Base-by-base conservation (phyloP, 257 asterid species). In the Primulina eburnea region DNA sequence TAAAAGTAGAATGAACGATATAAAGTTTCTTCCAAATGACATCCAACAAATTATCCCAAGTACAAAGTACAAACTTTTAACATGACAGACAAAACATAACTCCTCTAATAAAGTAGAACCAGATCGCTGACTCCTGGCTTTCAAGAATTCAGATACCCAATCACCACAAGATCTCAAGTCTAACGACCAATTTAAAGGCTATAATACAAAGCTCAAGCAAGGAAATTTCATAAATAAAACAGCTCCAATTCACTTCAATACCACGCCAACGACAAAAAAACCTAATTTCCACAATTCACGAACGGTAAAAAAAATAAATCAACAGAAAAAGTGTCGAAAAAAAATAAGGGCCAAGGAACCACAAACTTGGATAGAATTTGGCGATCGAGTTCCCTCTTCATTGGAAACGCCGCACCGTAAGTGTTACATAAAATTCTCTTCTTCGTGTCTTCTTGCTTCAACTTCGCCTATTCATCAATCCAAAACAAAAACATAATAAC, bases 321-420 rank as follows among this genome's bases (percentile, higher is more conserved):
- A 58, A 62, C 58, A 32, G 65, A 1, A 24, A 58, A 69, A 55
- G 0, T 52, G 47, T 50, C 50, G 8, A 20, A 2, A 7, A 53
- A 56, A 43, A 28, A 0, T 50, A 56, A 18, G 11, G 62, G 79
- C 18, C 8, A 55, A 38, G 61, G 2, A 55, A 71, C 35, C 40
- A 85, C 85, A 35, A 72, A 90, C 97, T 69, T 81, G 66, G 86
- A 72, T 38, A 91, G 86, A 81, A 89, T 83, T 78, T 85, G 84
- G 57, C 81, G 91, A 62, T 92, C 95, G 62, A 83, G 83, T 76
- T 86, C 92, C 95, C 82, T 83, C 85, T 80, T 87, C 91, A 86
- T 73, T 62, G 90, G 93, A 53, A 92, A 82, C 24, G 92, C 92
- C 6, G 90, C 78, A 40, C 96, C 94, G 43, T 86, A 90, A 50